Percentiles rank a stretch among this genome's conserved stretches.
These are phyloP conservation scores for Aureobasidium uvarum DNA, from an alignment of 2,329 filamentous ascomycete genomes.

Conservation along the genomic window DNA sequence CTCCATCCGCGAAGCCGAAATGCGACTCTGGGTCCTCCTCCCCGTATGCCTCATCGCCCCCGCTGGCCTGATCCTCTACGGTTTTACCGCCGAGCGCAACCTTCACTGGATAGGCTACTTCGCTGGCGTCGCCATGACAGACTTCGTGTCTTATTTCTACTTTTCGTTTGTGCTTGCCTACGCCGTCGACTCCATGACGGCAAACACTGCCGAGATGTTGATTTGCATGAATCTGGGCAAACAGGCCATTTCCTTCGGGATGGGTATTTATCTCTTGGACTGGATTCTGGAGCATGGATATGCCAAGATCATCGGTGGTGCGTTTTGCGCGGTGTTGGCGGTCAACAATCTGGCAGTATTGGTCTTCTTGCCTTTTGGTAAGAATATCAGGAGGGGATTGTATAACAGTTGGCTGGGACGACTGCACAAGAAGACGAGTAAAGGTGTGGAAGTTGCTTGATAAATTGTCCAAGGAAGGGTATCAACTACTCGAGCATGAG, in stretches of 20 bases:
- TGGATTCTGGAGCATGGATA: conserved; percentile 40
- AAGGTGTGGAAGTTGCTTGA: conserved; percentile 33
- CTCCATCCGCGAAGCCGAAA: conserved; percentile 37
- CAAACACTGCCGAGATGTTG: conserved; percentile 62
- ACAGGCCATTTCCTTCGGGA: conserved; percentile 41
- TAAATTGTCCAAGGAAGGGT: not conserved
- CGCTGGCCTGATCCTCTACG: conserved; percentile 40
- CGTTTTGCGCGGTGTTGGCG: conserved; percentile 39
- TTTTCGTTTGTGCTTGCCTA: conserved; percentile 58
- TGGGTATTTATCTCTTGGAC: conserved; percentile 40
- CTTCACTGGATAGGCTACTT: conserved; percentile 43
- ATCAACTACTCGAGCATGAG: not conserved
- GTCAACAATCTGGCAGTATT: conserved; percentile 39
- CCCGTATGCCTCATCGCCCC: conserved; percentile 41
- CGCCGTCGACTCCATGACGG: conserved; percentile 59
- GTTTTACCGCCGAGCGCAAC: conserved; percentile 37
- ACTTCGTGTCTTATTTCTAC: conserved; percentile 40
- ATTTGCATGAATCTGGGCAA: conserved; percentile 45
- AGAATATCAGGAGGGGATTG: conserved; percentile 37
- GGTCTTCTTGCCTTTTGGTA: conserved; percentile 40
- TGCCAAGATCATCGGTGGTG: conserved; percentile 39
- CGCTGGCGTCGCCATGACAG: conserved; percentile 39
- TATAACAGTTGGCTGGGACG: conserved; percentile 37
- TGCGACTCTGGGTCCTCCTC: conserved; percentile 38
- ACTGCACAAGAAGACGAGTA: conserved; percentile 36